Conservation (phyloP, 2,329 filamentous ascomycete species). For the Fusarium incarnatum region DNA sequence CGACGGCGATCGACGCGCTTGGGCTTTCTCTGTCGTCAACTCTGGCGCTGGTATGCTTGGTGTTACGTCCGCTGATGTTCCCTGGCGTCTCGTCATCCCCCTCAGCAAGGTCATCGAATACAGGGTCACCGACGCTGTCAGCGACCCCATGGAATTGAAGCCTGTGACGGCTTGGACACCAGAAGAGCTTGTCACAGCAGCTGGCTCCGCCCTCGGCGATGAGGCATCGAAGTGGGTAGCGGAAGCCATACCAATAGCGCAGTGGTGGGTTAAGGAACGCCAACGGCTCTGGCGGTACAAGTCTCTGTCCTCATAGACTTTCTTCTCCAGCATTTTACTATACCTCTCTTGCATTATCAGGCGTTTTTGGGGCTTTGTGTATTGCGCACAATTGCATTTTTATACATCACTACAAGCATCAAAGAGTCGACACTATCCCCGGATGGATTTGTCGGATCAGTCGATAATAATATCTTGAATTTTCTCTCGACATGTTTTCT, state of each 20-base stretch:
- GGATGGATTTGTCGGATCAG: slow-evolving; percentile 20
- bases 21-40: slow-evolving; percentile 53
- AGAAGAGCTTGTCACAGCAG: slow-evolving; percentile 33
- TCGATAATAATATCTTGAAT: slow-evolving; percentile 27
- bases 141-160: slow-evolving; percentile 48
- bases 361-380: slow-evolving; percentile 30
- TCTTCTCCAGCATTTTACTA: neutral
- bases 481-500: neutral
- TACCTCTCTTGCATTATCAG: slow-evolving; percentile 27
- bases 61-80: slow-evolving; percentile 49
- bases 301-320: slow-evolving; percentile 26
- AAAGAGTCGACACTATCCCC: slow-evolving; percentile 14
- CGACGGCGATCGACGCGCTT: slow-evolving; percentile 46
- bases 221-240: slow-evolving; percentile 48
- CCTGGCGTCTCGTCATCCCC: slow-evolving; percentile 50
- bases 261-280: slow-evolving; percentile 43
- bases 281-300: slow-evolving; percentile 44
- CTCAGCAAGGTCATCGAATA: slow-evolving; percentile 50
- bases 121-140: slow-evolving; percentile 47
- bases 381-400: slow-evolving; percentile 11
- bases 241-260: slow-evolving; percentile 41
- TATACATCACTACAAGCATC: slow-evolving; percentile 16
- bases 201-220: slow-evolving; percentile 35
- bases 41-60: slow-evolving; percentile 51
- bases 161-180: slow-evolving; percentile 46